A percentile compares a stretch with the other conserved stretches of the same genome.
These are phyloP conservation scores for Solanum corneliomulleri DNA, from an alignment of 257 asterid genomes.

Conservation along the genomic window DNA sequence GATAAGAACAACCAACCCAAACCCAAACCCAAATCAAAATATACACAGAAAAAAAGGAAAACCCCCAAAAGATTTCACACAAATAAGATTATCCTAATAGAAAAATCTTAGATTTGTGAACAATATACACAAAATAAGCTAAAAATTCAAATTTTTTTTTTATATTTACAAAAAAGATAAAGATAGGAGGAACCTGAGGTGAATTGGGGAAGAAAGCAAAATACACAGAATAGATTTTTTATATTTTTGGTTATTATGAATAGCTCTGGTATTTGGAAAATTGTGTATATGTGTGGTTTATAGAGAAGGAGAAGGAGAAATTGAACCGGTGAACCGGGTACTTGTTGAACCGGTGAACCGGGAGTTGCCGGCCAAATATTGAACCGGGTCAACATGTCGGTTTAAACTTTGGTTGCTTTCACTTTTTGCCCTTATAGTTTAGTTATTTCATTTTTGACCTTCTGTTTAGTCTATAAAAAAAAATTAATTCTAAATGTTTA, in stretches of 20 bases:
- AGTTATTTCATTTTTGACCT: not conserved
- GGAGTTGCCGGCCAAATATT: not conserved
- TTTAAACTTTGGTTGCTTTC: not conserved
- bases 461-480: not conserved
- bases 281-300: conserved; percentile 6
- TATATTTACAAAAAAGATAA: not conserved
- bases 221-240: not conserved
- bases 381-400: not conserved
- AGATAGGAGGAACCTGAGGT: not conserved
- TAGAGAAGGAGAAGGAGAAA: not conserved
- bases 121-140: not conserved
- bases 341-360: not conserved
- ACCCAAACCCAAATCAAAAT: not conserved
- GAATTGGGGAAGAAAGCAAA: conserved; percentile 3
- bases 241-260: not conserved
- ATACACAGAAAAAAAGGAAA: not conserved
- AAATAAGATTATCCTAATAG: not conserved
- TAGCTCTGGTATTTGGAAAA: not conserved
- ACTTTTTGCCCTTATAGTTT: not conserved
- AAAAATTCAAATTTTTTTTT: not conserved
- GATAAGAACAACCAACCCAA: not conserved
- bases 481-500: not conserved
- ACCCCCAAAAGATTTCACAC: not conserved
- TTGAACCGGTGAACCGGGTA: not conserved
- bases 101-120: not conserved